Base-by-base conservation (phyloP, 106 monocot species). In the Hemerocallis citrina region DNA sequence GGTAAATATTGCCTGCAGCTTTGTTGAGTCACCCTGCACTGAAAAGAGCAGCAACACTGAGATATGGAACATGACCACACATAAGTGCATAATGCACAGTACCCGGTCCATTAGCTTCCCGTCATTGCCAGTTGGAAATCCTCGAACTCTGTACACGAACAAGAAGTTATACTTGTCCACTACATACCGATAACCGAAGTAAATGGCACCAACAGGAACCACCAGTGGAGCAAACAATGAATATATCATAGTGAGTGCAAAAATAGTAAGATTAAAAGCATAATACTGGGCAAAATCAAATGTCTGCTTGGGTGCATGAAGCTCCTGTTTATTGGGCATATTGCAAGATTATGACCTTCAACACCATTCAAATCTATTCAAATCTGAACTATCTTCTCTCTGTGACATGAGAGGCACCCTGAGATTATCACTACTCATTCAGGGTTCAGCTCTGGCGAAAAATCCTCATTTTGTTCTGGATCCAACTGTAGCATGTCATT, bases 201-300 rank as follows among this genome's bases (percentile, higher is more conserved):
- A 96, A 39, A 74, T 48, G 45, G 96, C 96, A 48, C 96, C 96
- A 0, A 91, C 87, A 23, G 91, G 96, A 48, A 96, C 96, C 48
- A 87, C 81, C 5, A 96, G 81, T 0, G 96, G 96, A 22, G 96
- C 81, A 71, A 96, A 96, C 69, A 96, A 47, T 1, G 96, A 91
- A 72, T 96, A 87, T 59, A 91, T 96, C 87, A 96, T 81, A 42
- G 96, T 96, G 36, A 96, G 80, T 0, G 91, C 87, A 70, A 96
- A 96, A 72, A 96, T 88, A 6, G 96, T 96, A n/a, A 96, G 66
- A 37, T 96, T 89, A 70, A 96, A 96, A 43, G 84, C 96, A 71
- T 96, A 96, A 68, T 96, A 96, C 63, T 96, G 96, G 15, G 91
- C 96, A 71, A 96, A 96, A 68, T 96, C 96, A 71, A 96, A 96